phyloP scores from a whole-genome alignment of 1,139 yeast genomes.

The Kodamaea plutei region DNA sequence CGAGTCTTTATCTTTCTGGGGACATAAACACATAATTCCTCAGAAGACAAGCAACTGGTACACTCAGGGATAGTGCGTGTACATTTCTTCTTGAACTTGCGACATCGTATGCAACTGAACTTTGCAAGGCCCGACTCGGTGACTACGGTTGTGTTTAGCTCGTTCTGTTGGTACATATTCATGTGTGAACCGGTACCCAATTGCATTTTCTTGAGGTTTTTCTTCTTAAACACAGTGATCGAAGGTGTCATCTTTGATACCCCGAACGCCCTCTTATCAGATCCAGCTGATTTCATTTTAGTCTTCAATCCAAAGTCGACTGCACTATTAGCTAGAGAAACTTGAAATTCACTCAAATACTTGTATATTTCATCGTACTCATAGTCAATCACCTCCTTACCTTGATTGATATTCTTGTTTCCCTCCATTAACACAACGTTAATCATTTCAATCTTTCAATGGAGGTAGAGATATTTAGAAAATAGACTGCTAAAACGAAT shows the following conservation, averaged over 20 bases:
- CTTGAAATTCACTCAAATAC: constrained; percentile 17
- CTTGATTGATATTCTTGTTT: too few relatives aligned
- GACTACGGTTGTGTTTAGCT: constrained; percentile 14
- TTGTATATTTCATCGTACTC: constrained; percentile 14
- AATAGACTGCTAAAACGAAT: too few relatives aligned
- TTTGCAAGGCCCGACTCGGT: constrained; percentile 16
- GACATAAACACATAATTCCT: constrained; percentile 19
- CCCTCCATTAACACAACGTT: too few relatives aligned
- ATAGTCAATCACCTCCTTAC: constrained; percentile 7
- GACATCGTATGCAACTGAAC: constrained; percentile 23
- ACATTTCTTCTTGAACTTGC: constrained; percentile 24
- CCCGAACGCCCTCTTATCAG: constrained; percentile 5
- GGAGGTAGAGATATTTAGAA: too few relatives aligned
- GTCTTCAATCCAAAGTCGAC: not conserved
- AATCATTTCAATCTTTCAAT: too few relatives aligned
- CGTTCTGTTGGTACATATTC: constrained; percentile 16
- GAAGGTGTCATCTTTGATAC: too few relatives aligned
- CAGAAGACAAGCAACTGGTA: constrained; percentile 21
- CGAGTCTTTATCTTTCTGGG: not conserved
- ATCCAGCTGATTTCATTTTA: constrained; percentile 6
- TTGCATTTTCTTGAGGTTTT: constrained; percentile 15
- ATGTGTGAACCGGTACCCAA: too few relatives aligned
- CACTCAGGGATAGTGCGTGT: constrained; percentile 23
- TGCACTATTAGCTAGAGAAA: constrained; percentile 7
- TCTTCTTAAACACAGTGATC: constrained; percentile 22